These are phyloP conservation scores for Favolaschia claudopus DNA, from an alignment of 768 basidiomycete species.

Conservation along the genomic window DNA sequence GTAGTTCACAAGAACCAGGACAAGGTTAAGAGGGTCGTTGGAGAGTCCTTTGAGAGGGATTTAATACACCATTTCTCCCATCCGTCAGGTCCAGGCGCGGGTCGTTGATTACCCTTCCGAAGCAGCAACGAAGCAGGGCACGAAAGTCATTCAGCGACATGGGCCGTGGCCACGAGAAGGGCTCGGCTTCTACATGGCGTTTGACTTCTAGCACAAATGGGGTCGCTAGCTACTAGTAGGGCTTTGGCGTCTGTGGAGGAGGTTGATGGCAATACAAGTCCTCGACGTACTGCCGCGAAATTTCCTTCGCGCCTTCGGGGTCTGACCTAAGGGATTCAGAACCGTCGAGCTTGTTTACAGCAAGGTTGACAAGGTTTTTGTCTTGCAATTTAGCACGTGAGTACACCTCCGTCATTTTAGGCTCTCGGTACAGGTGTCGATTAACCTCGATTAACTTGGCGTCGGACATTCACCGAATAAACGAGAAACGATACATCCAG, in stretches of 20 bases:
- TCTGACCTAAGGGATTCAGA: slow-evolving; percentile 2
- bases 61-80: slow-evolving; percentile 27
- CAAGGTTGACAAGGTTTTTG: neutral
- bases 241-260: slow-evolving; percentile 26
- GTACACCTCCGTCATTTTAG: too few species aligned
- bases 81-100: slow-evolving; percentile 11
- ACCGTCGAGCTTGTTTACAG: neutral
- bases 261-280: slow-evolving; percentile 18
- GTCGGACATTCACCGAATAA: too few species aligned
- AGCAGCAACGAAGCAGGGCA: slow-evolving; percentile 18
- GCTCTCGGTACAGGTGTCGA: too few species aligned
- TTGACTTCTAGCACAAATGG: neutral
- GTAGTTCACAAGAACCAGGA: slow-evolving; percentile 23
- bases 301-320: slow-evolving; percentile 13
- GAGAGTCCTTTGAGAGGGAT: slow-evolving; percentile 19
- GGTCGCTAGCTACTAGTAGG: slow-evolving; percentile 34
- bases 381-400: too few species aligned
- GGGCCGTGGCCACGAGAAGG: neutral
- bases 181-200: neutral
- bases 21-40: slow-evolving; percentile 5
- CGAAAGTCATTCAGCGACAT: slow-evolving; percentile 7
- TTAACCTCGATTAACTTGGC: too few species aligned
- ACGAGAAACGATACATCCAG: too few species aligned
- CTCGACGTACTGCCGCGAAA: slow-evolving; percentile 26
- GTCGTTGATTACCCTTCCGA: slow-evolving; percentile 8